Evolutionary conservation across 805 yeast genomes (phyloP).

Genomic region (Wickerhamomyces alni): DNA sequence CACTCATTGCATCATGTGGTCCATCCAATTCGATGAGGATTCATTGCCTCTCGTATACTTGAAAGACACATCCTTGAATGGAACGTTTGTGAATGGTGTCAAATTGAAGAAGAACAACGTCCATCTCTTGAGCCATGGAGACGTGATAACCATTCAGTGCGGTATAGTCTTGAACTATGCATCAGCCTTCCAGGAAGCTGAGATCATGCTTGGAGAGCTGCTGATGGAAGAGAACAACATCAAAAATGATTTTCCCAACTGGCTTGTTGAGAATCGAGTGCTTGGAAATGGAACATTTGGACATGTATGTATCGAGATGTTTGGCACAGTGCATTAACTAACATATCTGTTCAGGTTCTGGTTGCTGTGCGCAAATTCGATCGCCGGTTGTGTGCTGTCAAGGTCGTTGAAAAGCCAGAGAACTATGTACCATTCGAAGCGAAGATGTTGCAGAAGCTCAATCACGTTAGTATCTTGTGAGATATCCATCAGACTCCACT

Average conservation of each 20-base stretch:
- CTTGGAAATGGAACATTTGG: slow-evolving; percentile 59
- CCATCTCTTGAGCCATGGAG: slow-evolving; percentile 31
- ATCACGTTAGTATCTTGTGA: slow-evolving; percentile 30
- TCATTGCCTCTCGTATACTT: slow-evolving; percentile 42
- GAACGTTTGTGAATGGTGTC: slow-evolving; percentile 38
- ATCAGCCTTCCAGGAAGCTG: slow-evolving; percentile 12
- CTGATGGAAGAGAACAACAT: slow-evolving; percentile 19
- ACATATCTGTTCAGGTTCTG: slow-evolving; percentile 21
- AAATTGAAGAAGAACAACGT: slow-evolving; percentile 26
- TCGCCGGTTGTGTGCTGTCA: slow-evolving; percentile 41
- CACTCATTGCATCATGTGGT: slow-evolving; percentile 44
- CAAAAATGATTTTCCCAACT: slow-evolving; percentile 23
- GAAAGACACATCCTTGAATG: slow-evolving; percentile 47
- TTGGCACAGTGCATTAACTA: neutral
- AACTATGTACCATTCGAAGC: slow-evolving; percentile 36
- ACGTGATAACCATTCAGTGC: slow-evolving; percentile 31
- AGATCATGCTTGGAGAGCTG: slow-evolving; percentile 8
- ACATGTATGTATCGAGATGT: slow-evolving; percentile 27
- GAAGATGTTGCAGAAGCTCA: slow-evolving; percentile 29
- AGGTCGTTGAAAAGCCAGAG: slow-evolving; percentile 31
- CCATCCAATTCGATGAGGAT: slow-evolving; percentile 41
- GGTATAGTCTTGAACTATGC: slow-evolving; percentile 21
- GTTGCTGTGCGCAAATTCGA: slow-evolving; percentile 25
- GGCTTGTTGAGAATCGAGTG: slow-evolving; percentile 37
- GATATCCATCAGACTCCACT: neutral